Evolutionary conservation across 306 rosid genomes (phyloP).

Genomic region (Begonia loranthoides): DNA sequence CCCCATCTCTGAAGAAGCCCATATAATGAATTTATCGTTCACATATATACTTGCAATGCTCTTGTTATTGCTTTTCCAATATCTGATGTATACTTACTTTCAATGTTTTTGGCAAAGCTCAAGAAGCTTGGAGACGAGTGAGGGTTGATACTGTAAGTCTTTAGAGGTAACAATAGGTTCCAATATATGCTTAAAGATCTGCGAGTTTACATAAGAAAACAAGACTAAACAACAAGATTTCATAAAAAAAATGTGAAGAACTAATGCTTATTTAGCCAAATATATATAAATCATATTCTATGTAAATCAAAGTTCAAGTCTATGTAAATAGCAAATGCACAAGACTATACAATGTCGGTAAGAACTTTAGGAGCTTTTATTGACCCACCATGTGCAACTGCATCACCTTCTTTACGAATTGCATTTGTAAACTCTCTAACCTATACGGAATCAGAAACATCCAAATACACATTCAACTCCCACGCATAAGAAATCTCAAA

Average conservation of each 20-base stretch:
- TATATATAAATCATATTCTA: slow-evolving; percentile 51
- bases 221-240: neutral
- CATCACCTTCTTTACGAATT: slow-evolving; percentile 21
- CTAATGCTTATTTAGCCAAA: neutral
- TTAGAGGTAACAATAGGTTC: slow-evolving; percentile 55
- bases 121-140: slow-evolving; percentile 55
- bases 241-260: neutral
- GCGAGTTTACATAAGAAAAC: neutral
- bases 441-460: slow-evolving; percentile 9
- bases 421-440: slow-evolving; percentile 35
- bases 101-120: slow-evolving; percentile 61
- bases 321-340: slow-evolving; percentile 54
- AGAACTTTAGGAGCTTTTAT: slow-evolving; percentile 83
- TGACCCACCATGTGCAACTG: slow-evolving; percentile 34
- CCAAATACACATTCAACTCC: too few species aligned
- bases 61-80: slow-evolving; percentile 21
- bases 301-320: slow-evolving; percentile 44
- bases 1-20: slow-evolving; percentile 47
- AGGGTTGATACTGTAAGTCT: slow-evolving; percentile 36
- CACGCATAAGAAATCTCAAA: too few species aligned
- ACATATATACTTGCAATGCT: slow-evolving; percentile 34
- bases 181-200: slow-evolving; percentile 47
- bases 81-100: slow-evolving; percentile 32
- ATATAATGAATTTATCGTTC: slow-evolving; percentile 36
- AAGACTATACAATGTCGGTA: slow-evolving; percentile 72